phyloP scores from a whole-genome alignment of 208 protist genomes.

The Leishmania aethiopica region DNA sequence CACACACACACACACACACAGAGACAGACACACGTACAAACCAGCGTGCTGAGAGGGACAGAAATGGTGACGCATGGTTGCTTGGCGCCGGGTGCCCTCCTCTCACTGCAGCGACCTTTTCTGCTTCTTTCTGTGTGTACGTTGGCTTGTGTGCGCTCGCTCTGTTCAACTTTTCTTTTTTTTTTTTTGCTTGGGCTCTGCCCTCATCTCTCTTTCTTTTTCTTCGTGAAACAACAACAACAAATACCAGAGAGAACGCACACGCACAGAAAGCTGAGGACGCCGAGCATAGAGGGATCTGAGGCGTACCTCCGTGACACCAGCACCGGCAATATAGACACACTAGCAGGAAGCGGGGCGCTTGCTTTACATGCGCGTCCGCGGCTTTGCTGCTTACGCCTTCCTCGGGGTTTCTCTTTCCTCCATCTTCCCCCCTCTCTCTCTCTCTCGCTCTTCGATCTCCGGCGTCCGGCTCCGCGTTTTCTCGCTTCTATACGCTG shows the following conservation, averaged over 20 bases:
- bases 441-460: not conserved
- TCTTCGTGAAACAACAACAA: not conserved
- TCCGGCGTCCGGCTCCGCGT: not conserved
- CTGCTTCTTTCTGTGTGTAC: not conserved
- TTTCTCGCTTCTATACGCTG: constrained; percentile 1
- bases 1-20: no score
- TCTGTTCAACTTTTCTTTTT: not conserved
- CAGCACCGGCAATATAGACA: not conserved
- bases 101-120: not conserved
- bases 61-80: not conserved
- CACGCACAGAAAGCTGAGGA: not conserved
- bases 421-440: not conserved
- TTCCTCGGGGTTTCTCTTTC: not conserved
- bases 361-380: not conserved
- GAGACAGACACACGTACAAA: not conserved
- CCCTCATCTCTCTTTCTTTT: not conserved
- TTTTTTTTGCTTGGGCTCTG: not conserved
- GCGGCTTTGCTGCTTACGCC: not conserved
- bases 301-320: not conserved
- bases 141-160: not conserved
- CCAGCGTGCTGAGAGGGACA: not conserved
- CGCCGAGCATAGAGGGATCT: not conserved
- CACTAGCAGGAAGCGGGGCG: no score
- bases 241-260: not conserved
- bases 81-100: not conserved